These are phyloP conservation scores for Forsythia suspensa DNA, from an alignment of 257 asterid genomes.

Conservation along the genomic window DNA sequence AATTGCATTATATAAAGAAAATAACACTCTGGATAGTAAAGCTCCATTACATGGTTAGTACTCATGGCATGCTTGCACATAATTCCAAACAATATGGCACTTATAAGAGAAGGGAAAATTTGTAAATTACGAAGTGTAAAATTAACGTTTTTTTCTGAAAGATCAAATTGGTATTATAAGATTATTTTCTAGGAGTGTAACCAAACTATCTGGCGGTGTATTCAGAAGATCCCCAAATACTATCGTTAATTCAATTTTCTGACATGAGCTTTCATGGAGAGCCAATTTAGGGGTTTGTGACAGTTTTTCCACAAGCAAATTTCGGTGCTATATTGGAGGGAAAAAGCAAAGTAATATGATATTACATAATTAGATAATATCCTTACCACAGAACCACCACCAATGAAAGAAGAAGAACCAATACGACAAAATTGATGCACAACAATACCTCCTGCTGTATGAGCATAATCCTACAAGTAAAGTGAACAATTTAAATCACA, in stretches of 20 bases:
- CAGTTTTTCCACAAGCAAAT: background rate
- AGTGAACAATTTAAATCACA: constrained; percentile 30
- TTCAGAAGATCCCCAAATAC: too few relatives aligned
- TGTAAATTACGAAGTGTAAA: background rate
- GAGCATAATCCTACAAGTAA: constrained; percentile 69
- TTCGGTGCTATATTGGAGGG: background rate
- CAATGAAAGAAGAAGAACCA: constrained; percentile 90
- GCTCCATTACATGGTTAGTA: background rate
- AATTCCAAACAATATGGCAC: background rate
- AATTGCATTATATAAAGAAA: too few relatives aligned
- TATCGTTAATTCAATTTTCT: background rate
- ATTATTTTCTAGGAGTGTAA: too few relatives aligned
- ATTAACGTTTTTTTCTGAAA: background rate
- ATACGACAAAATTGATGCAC: constrained; percentile 91
- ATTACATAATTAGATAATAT: constrained; percentile 1
- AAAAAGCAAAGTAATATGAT: background rate
- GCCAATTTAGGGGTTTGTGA: background rate
- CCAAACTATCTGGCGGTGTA: too few relatives aligned
- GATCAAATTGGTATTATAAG: background rate
- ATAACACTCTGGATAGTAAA: background rate
- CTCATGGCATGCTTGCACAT: background rate
- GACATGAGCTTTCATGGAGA: background rate
- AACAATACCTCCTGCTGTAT: constrained; percentile 79
- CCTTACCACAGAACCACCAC: constrained; percentile 93
- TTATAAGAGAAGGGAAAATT: background rate